These are phyloP conservation scores for Paraphaeosphaeria minitans DNA, from an alignment of 2,329 filamentous ascomycete species.

Conservation along the genomic window DNA sequence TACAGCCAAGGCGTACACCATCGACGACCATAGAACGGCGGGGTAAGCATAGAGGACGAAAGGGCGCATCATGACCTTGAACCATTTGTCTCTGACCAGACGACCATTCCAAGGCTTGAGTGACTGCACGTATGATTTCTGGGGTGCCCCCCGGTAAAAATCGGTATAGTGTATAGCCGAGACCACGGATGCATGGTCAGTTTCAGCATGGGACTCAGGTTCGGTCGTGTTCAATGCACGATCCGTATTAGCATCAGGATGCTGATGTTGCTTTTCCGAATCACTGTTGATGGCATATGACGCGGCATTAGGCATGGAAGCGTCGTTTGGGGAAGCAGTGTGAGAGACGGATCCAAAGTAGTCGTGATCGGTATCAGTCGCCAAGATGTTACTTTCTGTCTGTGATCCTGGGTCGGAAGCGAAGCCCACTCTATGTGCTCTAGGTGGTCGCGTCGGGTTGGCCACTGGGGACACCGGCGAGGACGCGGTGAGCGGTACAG, in stretches of 20 bases:
- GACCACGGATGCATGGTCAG: slow-evolving; percentile 33
- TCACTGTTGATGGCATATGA: not conserved
- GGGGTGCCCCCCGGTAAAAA: slow-evolving; percentile 68
- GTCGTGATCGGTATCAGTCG: not conserved
- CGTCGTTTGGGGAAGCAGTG: not conserved
- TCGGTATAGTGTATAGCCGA: slow-evolving; percentile 66
- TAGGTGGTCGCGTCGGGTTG: slow-evolving; percentile 30
- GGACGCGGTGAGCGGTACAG: slow-evolving; percentile 7
- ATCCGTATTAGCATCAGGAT: not conserved
- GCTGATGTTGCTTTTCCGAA: slow-evolving; percentile 5
- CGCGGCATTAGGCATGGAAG: not conserved
- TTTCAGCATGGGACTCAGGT: slow-evolving; percentile 1
- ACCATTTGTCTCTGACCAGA: slow-evolving; percentile 74
- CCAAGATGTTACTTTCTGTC: slow-evolving; percentile 5
- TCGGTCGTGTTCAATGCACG: not conserved
- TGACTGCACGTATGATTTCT: slow-evolving; percentile 73
- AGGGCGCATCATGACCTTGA: slow-evolving; percentile 75
- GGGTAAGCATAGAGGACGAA: slow-evolving; percentile 89
- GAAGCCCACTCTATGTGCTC: slow-evolving; percentile 63
- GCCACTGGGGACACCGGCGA: not conserved
- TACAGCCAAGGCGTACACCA: slow-evolving; percentile 84
- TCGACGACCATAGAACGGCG: slow-evolving; percentile 83
- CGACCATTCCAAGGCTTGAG: slow-evolving; percentile 79
- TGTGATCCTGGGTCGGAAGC: slow-evolving; percentile 43
- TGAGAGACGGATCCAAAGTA: slow-evolving; percentile 2